Base-by-base conservation (phyloP, 305 asterid species). In the Petunia hybrid region DNA sequence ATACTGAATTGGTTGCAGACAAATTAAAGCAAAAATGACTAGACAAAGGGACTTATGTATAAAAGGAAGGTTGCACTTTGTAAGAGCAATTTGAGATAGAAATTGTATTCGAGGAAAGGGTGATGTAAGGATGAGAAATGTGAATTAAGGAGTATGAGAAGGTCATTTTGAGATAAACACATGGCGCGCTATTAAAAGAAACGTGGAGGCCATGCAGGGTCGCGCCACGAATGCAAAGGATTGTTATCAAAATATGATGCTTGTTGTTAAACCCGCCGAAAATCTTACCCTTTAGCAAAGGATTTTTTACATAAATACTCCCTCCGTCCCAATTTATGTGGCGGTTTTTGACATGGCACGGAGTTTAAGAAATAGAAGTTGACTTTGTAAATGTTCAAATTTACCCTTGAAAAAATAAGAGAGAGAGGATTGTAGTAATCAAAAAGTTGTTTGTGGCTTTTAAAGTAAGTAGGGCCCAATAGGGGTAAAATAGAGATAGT, bases 181-280 rank as follows among this genome's bases (percentile, higher is more conserved):
- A 91, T 87, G 86, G 67, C 76, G 12, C 8, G 62, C 4, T n/a
- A 3, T 39, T 48, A 22, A 31, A 31, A 8, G 88, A 79, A 60
- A 90, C 97, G 94, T 92, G 94, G 91, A 86, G 35, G 84, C 62
- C 93, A 90, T 88, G 93, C 89, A 85, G 79, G 61, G 77, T 14
- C 6, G 61, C 77, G 77, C 77, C 60, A 46, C 77, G 62, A 56
- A 22, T 10, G 60, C n/a, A 12, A 62, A 45, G 16, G 71, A 43
- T 38, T 9, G 53, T 66, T 41, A 66, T 40, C 73, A 39, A 16
- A 66, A 66, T 6, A 51, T 35, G 73, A 31, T 40, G 56, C 4
- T 51, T 45, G 31, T 40, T 5, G 2, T 10, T 53, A 7, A 4
- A 9, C 31, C 31, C 31, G 31, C 31, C 31, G 31, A 22, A 22